These are phyloP conservation scores for Blakeslea trispora DNA, from an alignment of 371 early-diverging fungal genomes.

Conservation along the genomic window DNA sequence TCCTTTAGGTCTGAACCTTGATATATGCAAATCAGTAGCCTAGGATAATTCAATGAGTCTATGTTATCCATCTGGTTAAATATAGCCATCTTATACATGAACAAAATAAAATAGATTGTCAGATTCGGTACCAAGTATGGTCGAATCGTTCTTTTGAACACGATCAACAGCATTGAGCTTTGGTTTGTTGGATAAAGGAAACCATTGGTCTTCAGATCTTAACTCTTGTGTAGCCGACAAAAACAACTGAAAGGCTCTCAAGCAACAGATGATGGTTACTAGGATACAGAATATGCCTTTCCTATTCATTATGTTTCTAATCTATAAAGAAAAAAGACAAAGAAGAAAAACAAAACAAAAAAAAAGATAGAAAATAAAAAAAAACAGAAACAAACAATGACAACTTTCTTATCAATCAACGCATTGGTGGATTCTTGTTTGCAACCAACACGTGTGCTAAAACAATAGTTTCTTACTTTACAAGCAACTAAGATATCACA, in stretches of 20 bases:
- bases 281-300: not conserved
- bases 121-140: conserved; percentile 37
- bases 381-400: not conserved
- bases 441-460: not conserved
- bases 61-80: no score
- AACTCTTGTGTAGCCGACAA: not conserved
- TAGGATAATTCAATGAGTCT: no score
- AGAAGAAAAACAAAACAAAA: not conserved
- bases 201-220: not conserved
- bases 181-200: not conserved
- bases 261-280: not conserved
- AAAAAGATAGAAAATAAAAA: not conserved
- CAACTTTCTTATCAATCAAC: not conserved
- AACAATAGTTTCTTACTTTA: not conserved
- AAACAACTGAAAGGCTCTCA: not conserved
- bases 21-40: conserved; percentile 87
- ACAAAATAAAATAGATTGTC: conserved; percentile 61
- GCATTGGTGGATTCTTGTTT: not conserved
- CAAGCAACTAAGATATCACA: not conserved
- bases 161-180: no score
- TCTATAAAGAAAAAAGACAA: not conserved
- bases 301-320: not conserved
- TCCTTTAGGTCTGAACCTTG: conserved; percentile 64
- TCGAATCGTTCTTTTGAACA: not conserved
- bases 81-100: conserved; percentile 52